These are phyloP conservation scores for Isatis lusitanica DNA, from an alignment of 441 rosid genomes.

Conservation along the genomic window DNA sequence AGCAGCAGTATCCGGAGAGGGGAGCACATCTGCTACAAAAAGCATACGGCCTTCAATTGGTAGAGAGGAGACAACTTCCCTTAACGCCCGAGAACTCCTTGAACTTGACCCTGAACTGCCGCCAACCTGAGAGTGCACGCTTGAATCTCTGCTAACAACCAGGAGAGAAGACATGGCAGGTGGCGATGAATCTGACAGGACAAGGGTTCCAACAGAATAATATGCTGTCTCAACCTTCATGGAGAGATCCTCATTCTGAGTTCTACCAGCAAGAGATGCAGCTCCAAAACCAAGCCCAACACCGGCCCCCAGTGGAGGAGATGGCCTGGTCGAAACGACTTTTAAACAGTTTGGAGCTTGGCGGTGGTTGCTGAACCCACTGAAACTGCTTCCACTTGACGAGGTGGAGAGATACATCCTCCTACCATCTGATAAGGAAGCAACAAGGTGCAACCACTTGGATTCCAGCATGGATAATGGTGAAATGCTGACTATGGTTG, in stretches of 20 bases:
- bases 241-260: constrained; percentile 76
- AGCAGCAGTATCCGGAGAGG: constrained; percentile 77
- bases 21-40: constrained; percentile 89
- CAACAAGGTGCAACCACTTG: constrained; percentile 90
- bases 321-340: constrained; percentile 88
- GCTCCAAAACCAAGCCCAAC: constrained; percentile 90
- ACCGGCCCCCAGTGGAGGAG: constrained; percentile 88
- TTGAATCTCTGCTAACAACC: constrained; percentile 77
- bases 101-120: constrained; percentile 63
- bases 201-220: constrained; percentile 85
- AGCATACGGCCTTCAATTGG: constrained; percentile 99
- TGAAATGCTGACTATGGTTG: constrained; percentile 80
- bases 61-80: constrained; percentile 78
- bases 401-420: constrained; percentile 93
- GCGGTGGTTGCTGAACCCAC: constrained; percentile 56
- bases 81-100: constrained; percentile 78
- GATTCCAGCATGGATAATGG: constrained; percentile 88
- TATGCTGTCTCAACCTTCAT: constrained; percentile 84
- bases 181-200: constrained; percentile 91
- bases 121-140: constrained; percentile 62
- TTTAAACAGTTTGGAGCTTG: constrained; percentile 82
- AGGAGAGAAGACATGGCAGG: constrained; percentile 88
- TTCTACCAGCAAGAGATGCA: constrained; percentile 70
- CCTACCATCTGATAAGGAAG: constrained; percentile 91
- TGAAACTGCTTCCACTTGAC: constrained; percentile 67